Percentiles rank a stretch among this genome's conserved stretches.
Conservation (phyloP, 257 asterid genomes). For the Solanum bukasovii region DNA sequence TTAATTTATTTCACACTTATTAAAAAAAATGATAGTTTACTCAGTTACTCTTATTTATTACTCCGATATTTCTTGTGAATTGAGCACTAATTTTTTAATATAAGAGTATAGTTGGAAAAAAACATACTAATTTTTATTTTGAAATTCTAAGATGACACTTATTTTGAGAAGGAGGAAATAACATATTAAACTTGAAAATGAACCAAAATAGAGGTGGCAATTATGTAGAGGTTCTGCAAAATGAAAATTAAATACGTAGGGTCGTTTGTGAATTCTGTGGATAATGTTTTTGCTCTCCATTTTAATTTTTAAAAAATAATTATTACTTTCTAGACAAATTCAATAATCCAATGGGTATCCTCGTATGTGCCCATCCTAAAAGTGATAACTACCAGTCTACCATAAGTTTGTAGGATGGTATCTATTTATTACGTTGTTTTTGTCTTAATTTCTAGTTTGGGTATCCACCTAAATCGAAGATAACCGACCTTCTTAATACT, state of each 20-base stretch:
- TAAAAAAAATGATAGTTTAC: neutral
- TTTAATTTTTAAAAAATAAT: neutral
- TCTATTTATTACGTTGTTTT: neutral
- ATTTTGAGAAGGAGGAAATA: fast-evolving
- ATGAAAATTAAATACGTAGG: neutral
- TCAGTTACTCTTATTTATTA: neutral
- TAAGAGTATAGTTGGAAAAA: neutral
- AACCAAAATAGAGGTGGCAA: neutral
- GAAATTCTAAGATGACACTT: neutral
- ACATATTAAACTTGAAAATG: neutral
- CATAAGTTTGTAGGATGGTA: neutral
- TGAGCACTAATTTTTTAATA: neutral
- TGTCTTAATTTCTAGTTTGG: neutral
- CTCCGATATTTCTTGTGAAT: neutral
- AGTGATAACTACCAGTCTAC: neutral
- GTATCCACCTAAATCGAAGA: neutral
- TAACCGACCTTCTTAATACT: neutral
- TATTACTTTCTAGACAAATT: neutral
- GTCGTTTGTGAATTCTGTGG: neutral
- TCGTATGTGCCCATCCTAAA: neutral
- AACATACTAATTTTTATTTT: neutral
- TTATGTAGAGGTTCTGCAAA: neutral
- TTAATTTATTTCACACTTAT: neutral
- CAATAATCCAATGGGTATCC: neutral
- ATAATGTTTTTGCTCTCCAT: neutral